phyloP scores from a whole-genome alignment of 2,329 filamentous ascomycete genomes.

The Teratosphaeria nubilosa region DNA sequence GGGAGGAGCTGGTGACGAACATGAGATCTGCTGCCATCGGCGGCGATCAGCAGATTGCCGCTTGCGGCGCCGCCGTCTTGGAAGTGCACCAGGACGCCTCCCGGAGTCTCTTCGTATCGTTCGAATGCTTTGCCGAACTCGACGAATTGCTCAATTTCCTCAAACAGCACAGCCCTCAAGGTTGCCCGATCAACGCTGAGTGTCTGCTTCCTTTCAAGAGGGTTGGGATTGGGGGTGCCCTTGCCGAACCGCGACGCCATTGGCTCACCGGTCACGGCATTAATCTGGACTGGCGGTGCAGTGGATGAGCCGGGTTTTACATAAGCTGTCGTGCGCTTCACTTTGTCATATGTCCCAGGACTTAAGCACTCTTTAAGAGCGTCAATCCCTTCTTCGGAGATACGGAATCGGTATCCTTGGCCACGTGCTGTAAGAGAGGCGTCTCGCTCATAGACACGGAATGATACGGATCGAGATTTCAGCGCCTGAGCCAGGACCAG shows the following conservation, averaged over 20 bases:
- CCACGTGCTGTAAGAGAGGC: constrained; percentile 6
- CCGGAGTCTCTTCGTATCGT: neutral
- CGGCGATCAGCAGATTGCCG: neutral
- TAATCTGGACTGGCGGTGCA: neutral
- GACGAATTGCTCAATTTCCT: neutral
- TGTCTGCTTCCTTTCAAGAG: neutral
- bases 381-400: constrained; percentile 7
- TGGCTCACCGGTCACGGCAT: neutral
- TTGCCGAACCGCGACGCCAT: neutral
- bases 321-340: neutral
- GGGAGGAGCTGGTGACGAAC: neutral
- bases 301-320: neutral
- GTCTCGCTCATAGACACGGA: constrained; percentile 13
- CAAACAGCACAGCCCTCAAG: neutral
- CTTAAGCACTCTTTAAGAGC: constrained; percentile 5
- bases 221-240: neutral
- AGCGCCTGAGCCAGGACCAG: constrained; percentile 20
- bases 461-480: constrained; percentile 10
- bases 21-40: neutral
- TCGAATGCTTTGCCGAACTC: neutral
- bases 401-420: constrained; percentile 14
- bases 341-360: neutral
- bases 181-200: neutral
- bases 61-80: neutral
- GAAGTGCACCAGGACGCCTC: neutral